Evolutionary conservation across 2,329 filamentous ascomycete species (phyloP).

Genomic region (Paracoccidioides brasiliensis): DNA sequence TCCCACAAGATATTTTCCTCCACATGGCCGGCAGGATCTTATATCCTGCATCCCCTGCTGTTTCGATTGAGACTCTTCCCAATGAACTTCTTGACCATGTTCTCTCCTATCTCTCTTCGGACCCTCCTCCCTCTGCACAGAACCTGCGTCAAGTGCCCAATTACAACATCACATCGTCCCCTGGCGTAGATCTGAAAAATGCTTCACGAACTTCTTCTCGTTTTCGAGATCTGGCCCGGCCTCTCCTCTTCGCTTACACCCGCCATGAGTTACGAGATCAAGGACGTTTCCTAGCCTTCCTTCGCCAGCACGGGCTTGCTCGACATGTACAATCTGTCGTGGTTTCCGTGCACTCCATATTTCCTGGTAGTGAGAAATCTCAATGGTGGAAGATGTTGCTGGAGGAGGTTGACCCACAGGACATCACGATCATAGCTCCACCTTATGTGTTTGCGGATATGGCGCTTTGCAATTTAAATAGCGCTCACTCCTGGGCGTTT

Average conservation of each 20-base stretch:
- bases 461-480: constrained; percentile 43
- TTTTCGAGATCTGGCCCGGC: constrained; percentile 42
- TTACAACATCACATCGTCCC: constrained; percentile 29
- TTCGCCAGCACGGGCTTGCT: constrained; percentile 19
- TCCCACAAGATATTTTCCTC: background rate
- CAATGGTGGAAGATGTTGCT: constrained; percentile 47
- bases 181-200: constrained; percentile 39
- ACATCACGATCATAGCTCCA: constrained; percentile 47
- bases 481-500: constrained; percentile 51
- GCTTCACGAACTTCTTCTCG: constrained; percentile 41
- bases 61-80: constrained; percentile 33
- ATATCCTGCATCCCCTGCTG: background rate
- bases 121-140: constrained; percentile 35
- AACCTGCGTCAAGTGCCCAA: constrained; percentile 40
- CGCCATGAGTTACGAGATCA: constrained; percentile 27
- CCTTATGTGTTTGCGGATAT: constrained; percentile 50
- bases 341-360: constrained; percentile 29
- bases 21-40: background rate
- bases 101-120: constrained; percentile 42
- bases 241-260: constrained; percentile 45
- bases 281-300: constrained; percentile 27
- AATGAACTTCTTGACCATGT: constrained; percentile 49
- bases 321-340: constrained; percentile 37
- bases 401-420: constrained; percentile 38
- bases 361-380: constrained; percentile 24